phyloP scores from a whole-genome alignment of 73 alveolate genomes.

The Effrenium voratum region DNA sequence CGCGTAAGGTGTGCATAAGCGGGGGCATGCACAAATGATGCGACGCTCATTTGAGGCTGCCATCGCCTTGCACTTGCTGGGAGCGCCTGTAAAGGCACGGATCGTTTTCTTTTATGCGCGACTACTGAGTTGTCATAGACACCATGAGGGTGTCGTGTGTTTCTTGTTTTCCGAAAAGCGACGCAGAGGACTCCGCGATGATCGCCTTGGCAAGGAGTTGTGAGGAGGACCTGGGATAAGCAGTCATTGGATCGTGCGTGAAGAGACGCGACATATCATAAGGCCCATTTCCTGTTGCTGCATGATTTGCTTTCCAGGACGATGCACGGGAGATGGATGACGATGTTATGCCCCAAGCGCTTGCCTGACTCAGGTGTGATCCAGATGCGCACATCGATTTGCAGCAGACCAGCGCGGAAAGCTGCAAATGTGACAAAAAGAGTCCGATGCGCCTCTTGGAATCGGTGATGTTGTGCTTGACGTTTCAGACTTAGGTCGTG shows the following conservation, averaged over 20 bases:
- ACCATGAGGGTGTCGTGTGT: not conserved
- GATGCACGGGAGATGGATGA: no score
- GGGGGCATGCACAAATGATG: no score
- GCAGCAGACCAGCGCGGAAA: not conserved
- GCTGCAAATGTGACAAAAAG: not conserved
- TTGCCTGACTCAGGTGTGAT: no score
- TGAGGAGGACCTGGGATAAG: not conserved
- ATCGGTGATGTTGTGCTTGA: not conserved
- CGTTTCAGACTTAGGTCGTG: not conserved
- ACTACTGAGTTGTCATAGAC: not conserved
- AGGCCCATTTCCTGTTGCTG: not conserved
- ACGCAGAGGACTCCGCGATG: slow-evolving; percentile 59
- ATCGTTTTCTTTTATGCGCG: not conserved
- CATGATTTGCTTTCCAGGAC: not conserved
- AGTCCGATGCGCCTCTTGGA: not conserved
- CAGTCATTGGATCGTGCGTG: not conserved
- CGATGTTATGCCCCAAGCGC: no score
- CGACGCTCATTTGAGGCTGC: not conserved
- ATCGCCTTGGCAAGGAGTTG: slow-evolving; percentile 82
- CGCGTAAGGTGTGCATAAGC: not conserved
- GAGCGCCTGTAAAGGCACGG: slow-evolving; percentile 53
- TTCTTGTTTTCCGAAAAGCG: not conserved
- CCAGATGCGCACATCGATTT: no score
- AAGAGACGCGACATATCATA: not conserved
- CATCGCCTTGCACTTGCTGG: slow-evolving; percentile 44